Conservation (phyloP, 2,329 filamentous ascomycete genomes). For the Dichotomopilus funicola region DNA sequence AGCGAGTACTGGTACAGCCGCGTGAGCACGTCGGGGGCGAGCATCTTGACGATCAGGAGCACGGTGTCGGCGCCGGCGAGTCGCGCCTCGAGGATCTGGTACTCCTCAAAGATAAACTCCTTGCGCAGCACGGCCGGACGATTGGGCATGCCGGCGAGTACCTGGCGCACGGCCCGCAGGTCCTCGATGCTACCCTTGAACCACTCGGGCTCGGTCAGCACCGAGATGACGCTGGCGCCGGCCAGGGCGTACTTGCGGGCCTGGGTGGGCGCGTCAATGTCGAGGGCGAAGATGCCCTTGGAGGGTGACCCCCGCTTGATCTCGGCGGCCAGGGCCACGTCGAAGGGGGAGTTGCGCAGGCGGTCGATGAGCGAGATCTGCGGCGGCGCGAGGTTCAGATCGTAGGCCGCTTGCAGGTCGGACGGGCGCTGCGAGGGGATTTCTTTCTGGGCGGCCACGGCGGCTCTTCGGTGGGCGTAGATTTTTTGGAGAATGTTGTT, state of each 20-base stretch:
- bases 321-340: slow-evolving; percentile 92
- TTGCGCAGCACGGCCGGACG: slow-evolving; percentile 88
- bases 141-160: slow-evolving; percentile 84
- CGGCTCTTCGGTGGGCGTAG: slow-evolving; percentile 70
- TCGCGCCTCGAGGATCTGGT: slow-evolving; percentile 92
- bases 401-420: slow-evolving; percentile 81
- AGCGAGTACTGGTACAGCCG: slow-evolving; percentile 82
- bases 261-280: slow-evolving; percentile 82
- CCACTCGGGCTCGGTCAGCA: slow-evolving; percentile 98
- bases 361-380: slow-evolving; percentile 74
- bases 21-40: slow-evolving; percentile 66
- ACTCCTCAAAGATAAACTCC: slow-evolving; percentile 97
- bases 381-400: slow-evolving; percentile 77
- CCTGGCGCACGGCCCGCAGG: slow-evolving; percentile 76
- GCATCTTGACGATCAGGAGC: slow-evolving; percentile 96
- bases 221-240: slow-evolving; percentile 93
- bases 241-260: slow-evolving; percentile 87
- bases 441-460: slow-evolving; percentile 73
- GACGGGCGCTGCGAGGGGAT: slow-evolving; percentile 76
- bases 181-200: slow-evolving; percentile 98
- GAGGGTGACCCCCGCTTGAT: slow-evolving; percentile 96
- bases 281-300: slow-evolving; percentile 86
- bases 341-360: slow-evolving; percentile 73
- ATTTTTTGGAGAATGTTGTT: slow-evolving; percentile 87
- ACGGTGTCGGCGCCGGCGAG: slow-evolving; percentile 92